Base-by-base conservation (phyloP, 2,329 filamentous ascomycete species). In the Blumeria graminis region DNA sequence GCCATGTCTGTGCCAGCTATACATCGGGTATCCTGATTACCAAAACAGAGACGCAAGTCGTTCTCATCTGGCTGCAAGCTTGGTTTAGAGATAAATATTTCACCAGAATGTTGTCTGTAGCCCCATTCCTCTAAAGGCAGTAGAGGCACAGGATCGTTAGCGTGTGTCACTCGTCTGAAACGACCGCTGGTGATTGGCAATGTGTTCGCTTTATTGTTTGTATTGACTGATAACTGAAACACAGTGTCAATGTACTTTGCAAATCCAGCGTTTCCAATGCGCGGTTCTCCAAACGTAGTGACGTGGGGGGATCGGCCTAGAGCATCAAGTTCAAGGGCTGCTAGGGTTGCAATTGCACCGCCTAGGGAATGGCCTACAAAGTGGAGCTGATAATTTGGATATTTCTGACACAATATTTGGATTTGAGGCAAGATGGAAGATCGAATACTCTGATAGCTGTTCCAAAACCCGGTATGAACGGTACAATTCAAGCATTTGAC, bases 201-300 rank as follows among this genome's bases (percentile, higher is more conserved):
- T 18, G 28, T 13, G n/a, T 43, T 16, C 6, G 11, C 16, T 8
- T 14, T 1, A 8, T 38, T 38, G 1, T 33, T 8, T 9, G 18
- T 35, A 36, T 60, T 57, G 39, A 59, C 57, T 11, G 55, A 57
- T 13, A 62, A 34, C 3, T 46, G 33, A 51, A 65, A 65, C 1
- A 48, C 45, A 1, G 32, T 28, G 59, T 65, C 62, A 7, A 65
- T 58, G 32, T 59, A 64, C 32, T 59, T 38, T 39, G 72, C 75
- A 28, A 84, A 69, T 13, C 71, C 73, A 13, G 65, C 62, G 63
- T 84, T 83, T 13, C 80, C 80, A 18, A 81, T 68, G 43, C 77
- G 73, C 18, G 92, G 92, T 69, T 96, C 87, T 9, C 92, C 92
- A 68, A 94, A 98, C 0, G 92, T 96, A 5, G 90, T 96, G 43